A percentile compares a stretch with the other conserved stretches of the same genome.
phyloP scores from a whole-genome alignment of 495 filamentous ascomycete genomes.

The Aspergillus avenaceus region DNA sequence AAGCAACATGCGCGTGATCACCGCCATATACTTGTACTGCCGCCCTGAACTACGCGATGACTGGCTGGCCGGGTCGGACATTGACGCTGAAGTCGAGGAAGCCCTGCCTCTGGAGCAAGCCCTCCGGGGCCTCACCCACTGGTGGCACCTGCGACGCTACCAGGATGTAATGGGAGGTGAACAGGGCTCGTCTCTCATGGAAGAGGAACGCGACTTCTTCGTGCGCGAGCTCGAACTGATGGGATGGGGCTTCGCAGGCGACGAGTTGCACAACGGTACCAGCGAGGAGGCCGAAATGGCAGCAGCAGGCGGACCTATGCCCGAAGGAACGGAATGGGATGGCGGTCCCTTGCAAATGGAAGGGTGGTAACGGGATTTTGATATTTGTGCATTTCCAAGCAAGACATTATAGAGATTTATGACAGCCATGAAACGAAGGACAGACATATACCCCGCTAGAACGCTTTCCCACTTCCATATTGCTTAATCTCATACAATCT shows the following conservation, averaged over 20 bases:
- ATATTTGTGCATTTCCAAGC: too few relatives aligned
- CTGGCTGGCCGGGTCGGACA: slow-evolving; percentile 86
- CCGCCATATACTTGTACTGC: slow-evolving; percentile 90
- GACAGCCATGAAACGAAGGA: slow-evolving; percentile 4
- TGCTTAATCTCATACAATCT: background rate
- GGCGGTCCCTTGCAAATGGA: slow-evolving; percentile 39
- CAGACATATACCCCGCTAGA: background rate
- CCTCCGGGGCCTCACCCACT: slow-evolving; percentile 79
- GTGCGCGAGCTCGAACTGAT: slow-evolving; percentile 82
- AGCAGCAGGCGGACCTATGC: slow-evolving; percentile 30
- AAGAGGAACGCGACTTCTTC: slow-evolving; percentile 88
- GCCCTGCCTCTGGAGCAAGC: slow-evolving; percentile 87
- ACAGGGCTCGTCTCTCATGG: slow-evolving; percentile 50
- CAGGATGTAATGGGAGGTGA: slow-evolving; percentile 75
- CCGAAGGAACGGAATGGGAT: slow-evolving; percentile 47
- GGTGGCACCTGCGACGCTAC: slow-evolving; percentile 83
- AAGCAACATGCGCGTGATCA: slow-evolving; percentile 97
- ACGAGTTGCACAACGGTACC: slow-evolving; percentile 29
- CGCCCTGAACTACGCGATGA: slow-evolving; percentile 90
- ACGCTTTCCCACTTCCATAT: background rate
- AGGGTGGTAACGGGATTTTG: slow-evolving; percentile 24
- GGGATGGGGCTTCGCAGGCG: slow-evolving; percentile 49
- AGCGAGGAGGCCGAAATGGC: slow-evolving; percentile 45
- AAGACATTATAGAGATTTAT: slow-evolving; percentile 6
- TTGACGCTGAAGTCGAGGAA: slow-evolving; percentile 90